Percentiles rank a stretch among this genome's conserved stretches.
phyloP scores from a whole-genome alignment of 495 filamentous ascomycete genomes.

The Rhypophila decipiens region DNA sequence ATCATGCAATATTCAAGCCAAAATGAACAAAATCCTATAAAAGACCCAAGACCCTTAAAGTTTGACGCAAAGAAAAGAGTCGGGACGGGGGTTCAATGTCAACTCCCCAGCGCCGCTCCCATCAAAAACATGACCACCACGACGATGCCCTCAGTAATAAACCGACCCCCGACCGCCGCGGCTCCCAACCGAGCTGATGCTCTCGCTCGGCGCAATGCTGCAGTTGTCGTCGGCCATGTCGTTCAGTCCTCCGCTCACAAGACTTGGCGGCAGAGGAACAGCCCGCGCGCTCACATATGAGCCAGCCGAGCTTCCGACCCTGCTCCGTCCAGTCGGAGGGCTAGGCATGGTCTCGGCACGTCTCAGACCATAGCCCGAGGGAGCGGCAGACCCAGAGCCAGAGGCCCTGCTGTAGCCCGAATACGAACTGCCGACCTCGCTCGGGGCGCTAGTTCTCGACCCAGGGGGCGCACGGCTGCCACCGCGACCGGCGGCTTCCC shows the following conservation, averaged over 20 bases:
- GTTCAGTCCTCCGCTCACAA: neutral
- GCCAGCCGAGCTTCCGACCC: neutral
- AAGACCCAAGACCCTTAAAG: no score
- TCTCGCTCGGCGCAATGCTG: constrained; percentile 17
- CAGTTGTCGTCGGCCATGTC: constrained; percentile 11
- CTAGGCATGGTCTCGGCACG: constrained; percentile 6
- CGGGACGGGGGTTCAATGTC: no score
- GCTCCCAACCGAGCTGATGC: constrained; percentile 20
- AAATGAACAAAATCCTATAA: no score
- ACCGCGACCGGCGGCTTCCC: constrained; percentile 2
- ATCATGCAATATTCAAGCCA: no score
- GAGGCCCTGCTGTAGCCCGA: constrained; percentile 18
- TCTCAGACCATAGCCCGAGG: constrained; percentile 9
- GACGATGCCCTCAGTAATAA: no score
- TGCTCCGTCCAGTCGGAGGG: constrained; percentile 6
- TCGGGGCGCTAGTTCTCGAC: constrained; percentile 2
- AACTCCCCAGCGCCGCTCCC: no score
- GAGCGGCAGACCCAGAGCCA: neutral
- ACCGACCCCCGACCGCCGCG: constrained; percentile 1
- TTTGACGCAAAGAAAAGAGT: no score
- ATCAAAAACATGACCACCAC: no score
- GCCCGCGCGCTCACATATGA: constrained; percentile 11
- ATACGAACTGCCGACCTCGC: constrained; percentile 5
- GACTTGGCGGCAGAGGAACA: constrained; percentile 10
- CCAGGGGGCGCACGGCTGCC: neutral